Evolutionary conservation across 2,329 filamentous ascomycete species (phyloP).

Genomic region (Cladophialophora carrionii): DNA sequence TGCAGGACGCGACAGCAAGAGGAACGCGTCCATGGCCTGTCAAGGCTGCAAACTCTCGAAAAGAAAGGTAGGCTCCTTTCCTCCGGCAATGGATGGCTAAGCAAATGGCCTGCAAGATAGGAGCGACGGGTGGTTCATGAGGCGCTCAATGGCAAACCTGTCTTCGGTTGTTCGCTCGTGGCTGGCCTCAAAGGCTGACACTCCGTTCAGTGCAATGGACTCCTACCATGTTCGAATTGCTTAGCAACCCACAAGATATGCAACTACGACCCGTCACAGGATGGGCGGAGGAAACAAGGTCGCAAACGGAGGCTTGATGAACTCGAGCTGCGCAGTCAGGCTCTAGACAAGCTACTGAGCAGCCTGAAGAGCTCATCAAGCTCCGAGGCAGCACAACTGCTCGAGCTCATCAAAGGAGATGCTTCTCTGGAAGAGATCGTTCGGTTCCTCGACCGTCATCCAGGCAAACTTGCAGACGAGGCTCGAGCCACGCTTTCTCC

Average conservation of each 20-base stretch:
- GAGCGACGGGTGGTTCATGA: neutral
- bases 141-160: neutral
- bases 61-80: slow-evolving; percentile 21
- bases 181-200: slow-evolving; percentile 1
- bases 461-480: slow-evolving; percentile 20
- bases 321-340: slow-evolving; percentile 42
- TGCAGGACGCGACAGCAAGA: slow-evolving; percentile 7
- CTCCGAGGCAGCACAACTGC: slow-evolving; percentile 39
- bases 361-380: slow-evolving; percentile 40
- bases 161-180: neutral
- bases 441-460: slow-evolving; percentile 31
- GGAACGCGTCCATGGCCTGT: slow-evolving; percentile 26
- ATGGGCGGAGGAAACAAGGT: slow-evolving; percentile 46
- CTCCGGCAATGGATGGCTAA: neutral
- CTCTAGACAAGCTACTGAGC: slow-evolving; percentile 42
- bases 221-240: slow-evolving; percentile 46
- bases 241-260: slow-evolving; percentile 41
- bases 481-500: slow-evolving; percentile 18
- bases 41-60: slow-evolving; percentile 25
- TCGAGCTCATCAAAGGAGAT: slow-evolving; percentile 41
- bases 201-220: slow-evolving; percentile 42
- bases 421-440: slow-evolving; percentile 40
- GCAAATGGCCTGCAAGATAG: neutral
- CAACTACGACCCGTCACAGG: slow-evolving; percentile 44
- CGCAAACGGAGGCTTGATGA: slow-evolving; percentile 45